Percentiles rank a stretch among this genome's conserved stretches.
These are phyloP conservation scores for Conticribra guillardii DNA, from an alignment of 108 stramenopile genomes.

Conservation along the genomic window DNA sequence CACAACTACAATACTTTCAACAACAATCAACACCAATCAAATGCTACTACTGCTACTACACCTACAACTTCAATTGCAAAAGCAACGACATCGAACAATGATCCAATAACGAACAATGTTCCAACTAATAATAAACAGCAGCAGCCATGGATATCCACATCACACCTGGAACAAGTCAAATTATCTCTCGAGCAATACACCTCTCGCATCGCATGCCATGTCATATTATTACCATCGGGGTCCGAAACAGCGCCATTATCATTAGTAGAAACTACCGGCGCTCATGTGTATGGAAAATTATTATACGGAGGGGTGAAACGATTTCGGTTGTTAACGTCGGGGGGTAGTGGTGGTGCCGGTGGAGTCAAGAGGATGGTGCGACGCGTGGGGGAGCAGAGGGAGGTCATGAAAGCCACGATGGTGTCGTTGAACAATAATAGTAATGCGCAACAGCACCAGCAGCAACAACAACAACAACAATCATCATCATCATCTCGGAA, in stretches of 20 bases:
- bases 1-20: slow-evolving; percentile 20
- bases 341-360: too few relatives aligned
- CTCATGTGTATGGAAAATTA: slow-evolving; percentile 76
- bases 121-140: too few relatives aligned
- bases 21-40: too few relatives aligned
- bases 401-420: slow-evolving; percentile 39
- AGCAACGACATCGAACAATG: too few relatives aligned
- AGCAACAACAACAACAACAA: too few relatives aligned
- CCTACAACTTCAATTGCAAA: too few relatives aligned
- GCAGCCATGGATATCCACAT: slow-evolving; percentile 50
- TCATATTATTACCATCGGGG: slow-evolving; percentile 75
- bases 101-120: too few relatives aligned
- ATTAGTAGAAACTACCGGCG: slow-evolving; percentile 62
- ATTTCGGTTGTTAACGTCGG: slow-evolving; percentile 54
- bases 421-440: neutral
- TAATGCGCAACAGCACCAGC: neutral
- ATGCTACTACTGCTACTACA: too few relatives aligned
- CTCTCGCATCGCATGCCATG: slow-evolving; percentile 57
- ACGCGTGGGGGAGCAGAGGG: slow-evolving; percentile 52
- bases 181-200: slow-evolving; percentile 57
- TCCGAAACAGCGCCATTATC: slow-evolving; percentile 49
- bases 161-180: slow-evolving; percentile 49
- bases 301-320: slow-evolving; percentile 78
- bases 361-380: slow-evolving; percentile 45
- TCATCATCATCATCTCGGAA: too few relatives aligned